A percentile compares a stretch with the other conserved stretches of the same genome.
Evolutionary conservation across 2,329 filamentous ascomycete species (phyloP).

Genomic region (Dactylonectria estremocensis): DNA sequence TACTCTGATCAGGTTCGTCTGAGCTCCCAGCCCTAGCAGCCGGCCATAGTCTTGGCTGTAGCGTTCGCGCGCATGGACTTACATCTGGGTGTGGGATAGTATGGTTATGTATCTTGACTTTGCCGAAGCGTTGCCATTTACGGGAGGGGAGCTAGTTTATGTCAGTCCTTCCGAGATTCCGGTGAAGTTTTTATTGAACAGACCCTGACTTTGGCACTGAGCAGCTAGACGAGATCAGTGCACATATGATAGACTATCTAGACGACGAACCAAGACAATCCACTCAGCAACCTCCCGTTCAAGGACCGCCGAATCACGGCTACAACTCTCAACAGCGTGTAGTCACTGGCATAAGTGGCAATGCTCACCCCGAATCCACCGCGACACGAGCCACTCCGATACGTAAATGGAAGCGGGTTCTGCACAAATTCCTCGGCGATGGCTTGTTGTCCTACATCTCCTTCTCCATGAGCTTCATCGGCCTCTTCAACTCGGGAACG

Average conservation of each 20-base stretch:
- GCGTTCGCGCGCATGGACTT: neutral
- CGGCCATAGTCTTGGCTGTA: neutral
- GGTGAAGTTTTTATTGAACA: neutral
- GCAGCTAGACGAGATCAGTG: slow-evolving; percentile 14
- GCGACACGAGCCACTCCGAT: neutral
- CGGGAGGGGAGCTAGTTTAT: slow-evolving; percentile 21
- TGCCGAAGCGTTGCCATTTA: slow-evolving; percentile 15
- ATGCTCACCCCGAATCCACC: neutral
- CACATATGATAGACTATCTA: neutral
- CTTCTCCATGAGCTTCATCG: slow-evolving; percentile 5
- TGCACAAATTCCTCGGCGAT: neutral
- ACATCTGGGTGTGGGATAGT: neutral
- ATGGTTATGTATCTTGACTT: slow-evolving; percentile 22
- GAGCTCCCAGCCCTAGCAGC: neutral
- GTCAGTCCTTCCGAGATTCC: neutral
- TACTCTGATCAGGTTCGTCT: slow-evolving; percentile 7
- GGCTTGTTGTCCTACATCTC: slow-evolving; percentile 7
- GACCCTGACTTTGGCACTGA: neutral
- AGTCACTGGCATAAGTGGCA: neutral
- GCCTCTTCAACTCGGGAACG: slow-evolving; percentile 24
- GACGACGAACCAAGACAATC: neutral
- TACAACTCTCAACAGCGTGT: neutral
- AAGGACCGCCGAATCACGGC: neutral
- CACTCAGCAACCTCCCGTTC: neutral
- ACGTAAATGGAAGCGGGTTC: neutral